Conservation (phyloP, 2,329 filamentous ascomycete species). For the Albophoma yamanashiensis region DNA sequence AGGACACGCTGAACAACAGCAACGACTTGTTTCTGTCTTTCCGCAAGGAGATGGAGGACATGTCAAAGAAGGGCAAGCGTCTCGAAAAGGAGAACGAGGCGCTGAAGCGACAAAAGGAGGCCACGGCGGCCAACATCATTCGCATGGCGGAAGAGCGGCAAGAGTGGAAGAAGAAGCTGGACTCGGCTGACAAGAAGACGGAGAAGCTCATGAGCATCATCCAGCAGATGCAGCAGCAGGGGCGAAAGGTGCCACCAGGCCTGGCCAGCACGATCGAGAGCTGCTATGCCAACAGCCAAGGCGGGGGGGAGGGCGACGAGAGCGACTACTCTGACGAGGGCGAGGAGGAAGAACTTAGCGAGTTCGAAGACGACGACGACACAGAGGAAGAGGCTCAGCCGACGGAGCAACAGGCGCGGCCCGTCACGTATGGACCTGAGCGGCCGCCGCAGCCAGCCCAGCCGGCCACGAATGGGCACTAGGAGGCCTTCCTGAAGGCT, state of each 20-base stretch:
- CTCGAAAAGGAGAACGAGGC: slow-evolving; percentile 93
- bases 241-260: slow-evolving; percentile 62
- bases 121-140: slow-evolving; percentile 87
- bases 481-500: slow-evolving; percentile 15
- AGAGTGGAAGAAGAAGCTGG: slow-evolving; percentile 60
- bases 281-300: slow-evolving; percentile 43
- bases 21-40: slow-evolving; percentile 97
- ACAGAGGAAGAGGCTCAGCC: slow-evolving; percentile 39
- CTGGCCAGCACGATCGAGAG: slow-evolving; percentile 49
- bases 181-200: slow-evolving; percentile 55
- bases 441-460: slow-evolving; percentile 28
- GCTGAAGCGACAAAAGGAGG: slow-evolving; percentile 84
- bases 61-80: slow-evolving; percentile 97
- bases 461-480: slow-evolving; percentile 31
- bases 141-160: slow-evolving; percentile 96
- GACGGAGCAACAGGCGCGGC: slow-evolving; percentile 19
- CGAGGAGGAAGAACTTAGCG: slow-evolving; percentile 51
- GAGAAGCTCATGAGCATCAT: slow-evolving; percentile 90
- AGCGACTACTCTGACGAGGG: slow-evolving; percentile 56
- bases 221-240: slow-evolving; percentile 92
- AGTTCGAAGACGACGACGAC: slow-evolving; percentile 56
- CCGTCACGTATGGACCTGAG: slow-evolving; percentile 36
- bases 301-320: slow-evolving; percentile 43
- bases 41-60: slow-evolving; percentile 98
- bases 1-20: slow-evolving; percentile 96